Conservation (phyloP, 2,329 filamentous ascomycete species). For the Aureobasidium zeae region DNA sequence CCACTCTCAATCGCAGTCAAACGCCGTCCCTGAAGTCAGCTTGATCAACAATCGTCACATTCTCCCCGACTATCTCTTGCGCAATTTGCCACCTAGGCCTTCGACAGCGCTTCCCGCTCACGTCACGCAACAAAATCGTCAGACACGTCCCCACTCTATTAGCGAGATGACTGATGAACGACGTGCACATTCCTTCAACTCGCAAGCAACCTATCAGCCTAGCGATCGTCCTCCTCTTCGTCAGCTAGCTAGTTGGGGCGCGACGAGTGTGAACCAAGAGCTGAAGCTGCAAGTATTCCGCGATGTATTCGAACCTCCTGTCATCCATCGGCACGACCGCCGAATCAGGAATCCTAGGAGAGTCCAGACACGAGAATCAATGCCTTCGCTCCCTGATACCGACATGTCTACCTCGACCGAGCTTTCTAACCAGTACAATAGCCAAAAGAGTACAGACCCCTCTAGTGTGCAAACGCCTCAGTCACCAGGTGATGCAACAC, state of each 20-base stretch:
- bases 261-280: conserved; percentile 80
- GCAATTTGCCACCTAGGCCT: conserved; percentile 45
- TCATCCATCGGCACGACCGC: conserved; percentile 70
- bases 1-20: conserved; percentile 68
- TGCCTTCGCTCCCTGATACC: conserved; percentile 11
- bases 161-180: conserved; percentile 14
- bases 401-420: not conserved
- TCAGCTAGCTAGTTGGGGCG: conserved; percentile 63
- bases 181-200: conserved; percentile 9
- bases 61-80: conserved; percentile 71
- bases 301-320: conserved; percentile 79
- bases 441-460: conserved; percentile 33
- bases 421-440: conserved; percentile 21
- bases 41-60: conserved; percentile 94
- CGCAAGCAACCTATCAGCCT: conserved; percentile 22
- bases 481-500: conserved; percentile 29
- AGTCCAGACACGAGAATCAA: conserved; percentile 9
- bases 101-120: conserved; percentile 19
- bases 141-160: conserved; percentile 15
- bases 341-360: conserved; percentile 51
- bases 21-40: conserved; percentile 74
- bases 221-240: conserved; percentile 34
- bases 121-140: not conserved
- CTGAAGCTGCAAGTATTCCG: conserved; percentile 85
- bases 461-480: conserved; percentile 22